Conservation (phyloP, 169 alveolate genomes). For the Plasmodium vivax region DNA sequence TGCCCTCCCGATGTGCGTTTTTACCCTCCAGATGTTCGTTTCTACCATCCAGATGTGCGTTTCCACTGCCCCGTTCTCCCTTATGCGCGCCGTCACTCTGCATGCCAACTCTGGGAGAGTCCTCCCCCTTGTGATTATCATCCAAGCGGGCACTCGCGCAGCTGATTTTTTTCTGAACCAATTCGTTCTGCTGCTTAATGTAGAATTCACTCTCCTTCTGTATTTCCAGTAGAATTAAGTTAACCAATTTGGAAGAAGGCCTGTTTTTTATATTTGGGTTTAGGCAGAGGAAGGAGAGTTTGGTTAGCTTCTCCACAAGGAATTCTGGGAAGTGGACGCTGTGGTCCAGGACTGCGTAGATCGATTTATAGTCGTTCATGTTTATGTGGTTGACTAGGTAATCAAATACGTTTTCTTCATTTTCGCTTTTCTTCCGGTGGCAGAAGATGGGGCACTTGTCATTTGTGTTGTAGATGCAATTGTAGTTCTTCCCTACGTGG, state of each 20-base stretch:
- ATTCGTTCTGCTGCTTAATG: constrained; percentile 27
- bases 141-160: constrained; percentile 3
- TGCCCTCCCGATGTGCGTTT: background rate
- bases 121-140: constrained; percentile 9
- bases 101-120: background rate
- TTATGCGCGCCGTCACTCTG: background rate
- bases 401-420: constrained; percentile 57
- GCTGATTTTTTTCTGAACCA: constrained; percentile 7
- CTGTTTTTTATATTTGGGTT: constrained; percentile 58
- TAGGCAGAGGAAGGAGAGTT: constrained; percentile 45
- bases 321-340: constrained; percentile 66
- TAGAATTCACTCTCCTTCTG: constrained; percentile 53
- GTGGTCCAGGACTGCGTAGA: constrained; percentile 45
- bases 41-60: too few relatives aligned
- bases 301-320: constrained; percentile 49
- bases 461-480: constrained; percentile 27
- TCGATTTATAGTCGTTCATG: constrained; percentile 54
- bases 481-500: constrained; percentile 63
- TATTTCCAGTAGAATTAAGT: constrained; percentile 47
- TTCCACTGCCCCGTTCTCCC: background rate
- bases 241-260: constrained; percentile 62
- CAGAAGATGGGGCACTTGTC: constrained; percentile 51
- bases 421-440: constrained; percentile 34
- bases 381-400: constrained; percentile 56
- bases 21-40: too few relatives aligned